These are phyloP conservation scores for Hawksworthiomyces lignivorus DNA, from an alignment of 2,329 filamentous ascomycete genomes.

Conservation along the genomic window DNA sequence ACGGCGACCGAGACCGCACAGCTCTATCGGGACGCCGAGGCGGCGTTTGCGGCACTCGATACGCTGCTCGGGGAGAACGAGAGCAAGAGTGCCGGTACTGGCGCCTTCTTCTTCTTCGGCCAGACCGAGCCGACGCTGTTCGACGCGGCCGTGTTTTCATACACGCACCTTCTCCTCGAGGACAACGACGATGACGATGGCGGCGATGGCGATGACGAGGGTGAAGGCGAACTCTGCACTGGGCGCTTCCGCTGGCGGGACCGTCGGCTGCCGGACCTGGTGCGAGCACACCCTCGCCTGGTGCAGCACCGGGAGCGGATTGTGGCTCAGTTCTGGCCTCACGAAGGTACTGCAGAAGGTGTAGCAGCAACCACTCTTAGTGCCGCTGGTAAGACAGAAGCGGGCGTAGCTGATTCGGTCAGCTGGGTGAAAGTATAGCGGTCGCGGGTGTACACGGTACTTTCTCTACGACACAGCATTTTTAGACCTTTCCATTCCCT, in stretches of 20 bases:
- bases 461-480: no score
- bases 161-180: constrained; percentile 73
- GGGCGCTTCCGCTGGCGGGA: constrained; percentile 57
- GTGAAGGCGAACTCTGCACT: constrained; percentile 15
- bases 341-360: background rate
- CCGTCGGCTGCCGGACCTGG: constrained; percentile 46
- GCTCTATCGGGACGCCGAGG: constrained; percentile 36
- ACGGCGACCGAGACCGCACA: constrained; percentile 23
- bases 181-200: constrained; percentile 23
- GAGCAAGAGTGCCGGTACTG: constrained; percentile 21
- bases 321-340: constrained; percentile 21
- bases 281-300: constrained; percentile 54
- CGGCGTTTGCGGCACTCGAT: constrained; percentile 40
- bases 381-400: background rate
- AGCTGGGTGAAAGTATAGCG: constrained; percentile 11
- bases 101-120: constrained; percentile 35
- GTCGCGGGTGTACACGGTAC: no score
- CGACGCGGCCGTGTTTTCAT: constrained; percentile 85
- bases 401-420: constrained; percentile 3
- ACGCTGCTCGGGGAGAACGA: constrained; percentile 27
- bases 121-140: constrained; percentile 67
- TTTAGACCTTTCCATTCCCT: no score
- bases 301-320: constrained; percentile 52
- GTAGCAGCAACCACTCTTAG: background rate
- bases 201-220: background rate